Base-by-base conservation (phyloP, 108 stramenopile genomes). In the Nitzschia palea region DNA sequence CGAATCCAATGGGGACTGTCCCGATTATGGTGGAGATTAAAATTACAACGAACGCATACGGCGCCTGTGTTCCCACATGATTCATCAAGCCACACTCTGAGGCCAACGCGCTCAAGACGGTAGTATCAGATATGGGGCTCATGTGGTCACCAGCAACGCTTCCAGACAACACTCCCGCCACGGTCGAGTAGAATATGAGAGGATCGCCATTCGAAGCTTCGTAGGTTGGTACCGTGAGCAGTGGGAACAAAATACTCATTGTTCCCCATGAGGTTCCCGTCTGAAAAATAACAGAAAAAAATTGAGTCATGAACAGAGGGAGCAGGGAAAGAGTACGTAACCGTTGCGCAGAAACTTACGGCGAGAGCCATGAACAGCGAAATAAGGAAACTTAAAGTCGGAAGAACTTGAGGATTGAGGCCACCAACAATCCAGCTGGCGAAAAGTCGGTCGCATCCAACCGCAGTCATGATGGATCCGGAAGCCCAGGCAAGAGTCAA, bases 201-300 rank as follows among this genome's bases (percentile, higher is more conserved):
- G 57, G 54, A 59, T 86, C 66, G 12, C 85, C 85, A 31, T 57
- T 37, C 14, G 73, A 68, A 28, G 81, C 84, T 23, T 62, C 34
- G 66, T 85, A 87, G 9, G 81, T 67, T 10, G 89, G 86, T 15
- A 75, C 69, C 9, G 76, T 52, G 14, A 87, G 59, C 0, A 90
- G 67, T 8, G 89, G 89, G 55, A 90, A 87, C 65, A 91, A 67
- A 43, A 91, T 86, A 31, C 76, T 74, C 90, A 91, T 91, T 0
- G 81, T 83, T 35, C 83, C 83, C 90, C 90, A 91, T 26, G 78
- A 81, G 23, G 90, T 78, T 43, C 86, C 88, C 2, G 81, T 55
- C 53, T 55, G 32, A 20, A 28, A 37, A 36, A 55, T 4, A 42
- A 37, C 10, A 42, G 20, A 2, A 26, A 60, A 43, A 45, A 25